Conservation (phyloP, 495 filamentous ascomycete genomes). For the Rostrohypoxylon terebratum region DNA sequence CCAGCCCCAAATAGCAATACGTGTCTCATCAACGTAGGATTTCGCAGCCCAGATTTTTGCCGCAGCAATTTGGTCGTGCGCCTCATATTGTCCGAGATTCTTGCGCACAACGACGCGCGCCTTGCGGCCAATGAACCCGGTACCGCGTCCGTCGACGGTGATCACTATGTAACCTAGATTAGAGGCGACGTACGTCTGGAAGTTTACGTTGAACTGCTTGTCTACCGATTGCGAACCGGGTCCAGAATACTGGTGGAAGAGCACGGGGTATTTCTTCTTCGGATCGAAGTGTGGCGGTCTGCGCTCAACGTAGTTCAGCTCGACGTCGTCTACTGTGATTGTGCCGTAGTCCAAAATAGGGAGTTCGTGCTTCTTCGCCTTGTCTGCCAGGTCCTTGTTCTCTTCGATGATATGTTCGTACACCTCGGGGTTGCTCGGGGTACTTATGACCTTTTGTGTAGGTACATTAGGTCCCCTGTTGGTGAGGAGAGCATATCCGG, state of each 20-base stretch:
- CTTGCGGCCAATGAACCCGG: slow-evolving; percentile 88
- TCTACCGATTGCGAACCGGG: slow-evolving; percentile 88
- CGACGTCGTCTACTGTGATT: slow-evolving; percentile 73
- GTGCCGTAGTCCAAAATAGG: slow-evolving; percentile 88
- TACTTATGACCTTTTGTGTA: slow-evolving; percentile 91
- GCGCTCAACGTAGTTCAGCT: slow-evolving; percentile 90
- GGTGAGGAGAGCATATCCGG: slow-evolving; percentile 82
- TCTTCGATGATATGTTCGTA: slow-evolving; percentile 80
- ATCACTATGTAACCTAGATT: slow-evolving; percentile 93
- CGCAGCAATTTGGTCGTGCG: slow-evolving; percentile 89
- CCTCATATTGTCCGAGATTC: slow-evolving; percentile 86
- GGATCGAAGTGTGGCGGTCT: slow-evolving; percentile 91
- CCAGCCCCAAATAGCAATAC: slow-evolving; percentile 98
- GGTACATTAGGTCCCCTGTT: slow-evolving; percentile 89
- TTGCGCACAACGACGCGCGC: slow-evolving; percentile 84
- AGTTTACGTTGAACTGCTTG: slow-evolving; percentile 86
- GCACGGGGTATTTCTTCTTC: slow-evolving; percentile 87
- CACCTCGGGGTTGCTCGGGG: slow-evolving; percentile 71
- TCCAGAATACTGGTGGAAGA: slow-evolving; percentile 93
- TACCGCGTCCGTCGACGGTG: slow-evolving; percentile 93
- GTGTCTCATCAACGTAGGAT: slow-evolving; percentile 81
- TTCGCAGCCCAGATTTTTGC: slow-evolving; percentile 88
- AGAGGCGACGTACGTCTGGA: slow-evolving; percentile 89
- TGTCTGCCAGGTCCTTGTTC: slow-evolving; percentile 74
- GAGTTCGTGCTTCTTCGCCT: slow-evolving; percentile 80